Conservation (phyloP, 441 rosid species). For the Flueggea neowawraea region DNA sequence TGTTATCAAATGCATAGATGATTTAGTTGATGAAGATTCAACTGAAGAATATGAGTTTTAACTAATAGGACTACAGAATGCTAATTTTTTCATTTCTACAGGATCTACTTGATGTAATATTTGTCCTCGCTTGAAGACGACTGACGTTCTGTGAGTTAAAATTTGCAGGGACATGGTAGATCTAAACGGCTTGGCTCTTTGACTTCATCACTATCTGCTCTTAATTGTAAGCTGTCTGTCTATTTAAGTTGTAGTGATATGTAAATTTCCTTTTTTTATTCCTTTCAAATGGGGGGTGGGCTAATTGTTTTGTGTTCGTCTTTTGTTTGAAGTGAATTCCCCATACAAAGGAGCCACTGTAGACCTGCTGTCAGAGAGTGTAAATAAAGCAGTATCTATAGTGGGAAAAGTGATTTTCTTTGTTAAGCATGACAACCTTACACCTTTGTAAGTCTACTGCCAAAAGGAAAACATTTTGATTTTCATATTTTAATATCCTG, state of each 20-base stretch:
- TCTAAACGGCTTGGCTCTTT: constrained; percentile 43
- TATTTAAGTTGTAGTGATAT: constrained; percentile 9
- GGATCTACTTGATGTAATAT: not conserved
- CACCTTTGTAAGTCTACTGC: constrained; percentile 58
- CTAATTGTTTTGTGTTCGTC: constrained; percentile 11
- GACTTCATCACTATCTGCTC: constrained; percentile 42
- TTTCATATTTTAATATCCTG: too few relatives aligned
- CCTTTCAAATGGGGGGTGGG: not conserved
- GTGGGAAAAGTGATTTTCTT: constrained; percentile 61
- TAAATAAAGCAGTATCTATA: constrained; percentile 54
- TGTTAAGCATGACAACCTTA: constrained; percentile 53
- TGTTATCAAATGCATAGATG: too few relatives aligned
- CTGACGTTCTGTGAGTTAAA: constrained; percentile 10
- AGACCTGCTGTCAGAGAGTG: constrained; percentile 55
- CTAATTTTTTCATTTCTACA: too few relatives aligned
- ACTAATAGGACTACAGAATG: too few relatives aligned
- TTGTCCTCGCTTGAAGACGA: constrained; percentile 3
- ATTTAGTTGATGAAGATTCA: too few relatives aligned
- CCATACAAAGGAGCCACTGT: constrained; percentile 35
- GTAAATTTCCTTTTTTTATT: not conserved
- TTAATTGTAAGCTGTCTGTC: constrained; percentile 33
- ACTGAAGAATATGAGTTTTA: too few relatives aligned
- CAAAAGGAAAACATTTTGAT: constrained; percentile 1
- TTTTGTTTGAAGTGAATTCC: constrained; percentile 36
- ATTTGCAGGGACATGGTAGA: constrained; percentile 46